Conservation (phyloP, 768 basidiomycete genomes). For the Podaxis carcinomalis region DNA sequence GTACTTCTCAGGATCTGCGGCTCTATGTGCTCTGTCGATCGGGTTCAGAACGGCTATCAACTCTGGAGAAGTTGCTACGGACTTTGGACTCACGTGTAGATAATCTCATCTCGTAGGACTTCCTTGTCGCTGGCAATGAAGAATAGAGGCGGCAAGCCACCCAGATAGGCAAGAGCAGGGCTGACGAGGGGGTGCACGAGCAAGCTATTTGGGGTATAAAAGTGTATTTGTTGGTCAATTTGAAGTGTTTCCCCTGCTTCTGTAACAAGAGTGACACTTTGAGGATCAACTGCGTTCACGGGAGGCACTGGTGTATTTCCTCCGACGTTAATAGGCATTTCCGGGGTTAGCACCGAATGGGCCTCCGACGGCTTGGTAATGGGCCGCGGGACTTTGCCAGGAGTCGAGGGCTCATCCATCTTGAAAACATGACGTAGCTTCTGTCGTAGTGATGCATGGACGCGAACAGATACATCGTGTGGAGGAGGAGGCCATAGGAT, state of each 20-base stretch:
- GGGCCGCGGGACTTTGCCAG: constrained; percentile 14
- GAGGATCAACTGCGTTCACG: constrained; percentile 29
- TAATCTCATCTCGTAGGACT: constrained; percentile 87
- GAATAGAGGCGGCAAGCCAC: constrained; percentile 84
- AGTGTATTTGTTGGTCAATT: constrained; percentile 72
- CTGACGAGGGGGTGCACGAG: constrained; percentile 81
- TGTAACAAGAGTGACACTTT: constrained; percentile 42
- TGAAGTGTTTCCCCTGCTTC: constrained; percentile 48
- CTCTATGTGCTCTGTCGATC: constrained; percentile 77
- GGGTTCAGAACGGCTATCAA: neutral
- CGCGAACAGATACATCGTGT: constrained; percentile 52
- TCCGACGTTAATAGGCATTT: constrained; percentile 42
- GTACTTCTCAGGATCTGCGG: constrained; percentile 76
- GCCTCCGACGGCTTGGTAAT: neutral
- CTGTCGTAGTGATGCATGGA: constrained; percentile 55
- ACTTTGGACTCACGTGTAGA: constrained; percentile 61
- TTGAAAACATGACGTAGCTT: constrained; percentile 57
- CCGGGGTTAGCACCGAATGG: neutral
- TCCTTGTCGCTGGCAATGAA: constrained; percentile 88
- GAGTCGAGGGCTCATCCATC: constrained; percentile 21
- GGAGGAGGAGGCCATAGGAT: constrained; percentile 75
- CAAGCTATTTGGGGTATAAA: constrained; percentile 80
- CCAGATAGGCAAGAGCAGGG: constrained; percentile 76
- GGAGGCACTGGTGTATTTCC: constrained; percentile 41
- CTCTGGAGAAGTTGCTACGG: neutral